Base-by-base conservation (phyloP, 2,329 filamentous ascomycete genomes). In the Fonsecaea erecta region DNA sequence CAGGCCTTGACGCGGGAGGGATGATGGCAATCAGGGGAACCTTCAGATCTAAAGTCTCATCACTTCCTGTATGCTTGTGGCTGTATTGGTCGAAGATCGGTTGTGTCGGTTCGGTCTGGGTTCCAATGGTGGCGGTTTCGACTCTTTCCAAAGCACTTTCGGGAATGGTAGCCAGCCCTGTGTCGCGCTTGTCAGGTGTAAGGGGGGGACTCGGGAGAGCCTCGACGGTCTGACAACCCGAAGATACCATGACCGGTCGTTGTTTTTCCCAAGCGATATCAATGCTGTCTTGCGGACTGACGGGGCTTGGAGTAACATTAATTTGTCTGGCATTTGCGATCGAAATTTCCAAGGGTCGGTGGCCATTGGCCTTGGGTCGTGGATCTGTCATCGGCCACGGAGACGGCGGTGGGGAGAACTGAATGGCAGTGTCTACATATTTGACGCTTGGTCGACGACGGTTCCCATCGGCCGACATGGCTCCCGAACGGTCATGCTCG, bases 21-120 rank as follows among this genome's bases (percentile, higher is more conserved):
- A 96, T 91, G 58, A 99, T 92, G 62, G 92, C 90, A 74, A 99
- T 99, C 72, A 89, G 91, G 0, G 94, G 94, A 67, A 97, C 90
- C 3, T 83, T 86, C 77, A 70, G 81, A 79, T 63, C 56, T 67
- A 71, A 11, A 59, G 64, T 68, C 52, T 72, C 69, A 32, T 66
- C 66, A 32, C 69, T 70, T 46, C 65, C 66, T 1, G 67, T 68
- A n/a, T 69, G 62, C 40, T 65, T 64, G 62, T 70, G 70, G 32
- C 67, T 57, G 32, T 52, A 52, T 26, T 53, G 64, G 51, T 66
- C 58, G 24, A 54, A 21, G 37, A 32, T 6, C 16, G 53, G 57
- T 28, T 35, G 12, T 18, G 62, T 4, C 61, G 68, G 37, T 60
- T 72, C 54, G 52, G 68, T 66, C 62, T 73, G 71, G 18, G 68